phyloP scores from a whole-genome alignment of 2,329 filamentous ascomycete species.

The Penicillium olsonii region DNA sequence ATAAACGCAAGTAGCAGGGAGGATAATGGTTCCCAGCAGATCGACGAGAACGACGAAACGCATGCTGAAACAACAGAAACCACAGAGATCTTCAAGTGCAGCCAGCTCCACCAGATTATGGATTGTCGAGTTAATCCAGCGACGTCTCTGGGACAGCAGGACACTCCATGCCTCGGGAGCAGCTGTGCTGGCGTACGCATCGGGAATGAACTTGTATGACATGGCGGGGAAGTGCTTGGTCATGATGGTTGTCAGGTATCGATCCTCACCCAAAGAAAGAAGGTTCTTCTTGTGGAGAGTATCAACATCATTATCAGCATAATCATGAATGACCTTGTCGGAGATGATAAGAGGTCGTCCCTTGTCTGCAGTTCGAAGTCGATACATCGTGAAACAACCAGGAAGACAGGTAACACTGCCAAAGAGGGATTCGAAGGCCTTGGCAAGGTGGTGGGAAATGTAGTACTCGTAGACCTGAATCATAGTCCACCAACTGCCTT shows the following conservation, averaged over 20 bases:
- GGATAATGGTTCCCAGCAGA: constrained; percentile 86
- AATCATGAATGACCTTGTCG: constrained; percentile 83
- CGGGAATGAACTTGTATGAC: constrained; percentile 93
- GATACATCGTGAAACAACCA: constrained; percentile 99
- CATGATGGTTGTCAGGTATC: constrained; percentile 96
- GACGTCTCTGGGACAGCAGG: constrained; percentile 92
- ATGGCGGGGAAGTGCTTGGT: constrained; percentile 95
- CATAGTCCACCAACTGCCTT: constrained; percentile 98
- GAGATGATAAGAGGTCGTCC: constrained; percentile 93
- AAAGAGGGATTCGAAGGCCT: constrained; percentile 97
- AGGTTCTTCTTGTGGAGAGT: constrained; percentile 95
- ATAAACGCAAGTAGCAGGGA: constrained; percentile 86
- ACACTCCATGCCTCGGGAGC: constrained; percentile 94
- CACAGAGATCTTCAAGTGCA: constrained; percentile 88
- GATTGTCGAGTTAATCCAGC: constrained; percentile 99
- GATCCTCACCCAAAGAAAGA: constrained; percentile 91
- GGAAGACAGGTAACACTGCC: constrained; percentile 98
- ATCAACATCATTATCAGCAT: constrained; percentile 84
- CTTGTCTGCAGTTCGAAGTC: constrained; percentile 87
- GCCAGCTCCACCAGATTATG: constrained; percentile 94
- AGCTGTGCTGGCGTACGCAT: constrained; percentile 90
- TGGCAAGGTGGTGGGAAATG: constrained; percentile 94
- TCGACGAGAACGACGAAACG: constrained; percentile 94
- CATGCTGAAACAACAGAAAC: constrained; percentile 99
- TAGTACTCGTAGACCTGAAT: constrained; percentile 99